A percentile compares a stretch with the other conserved stretches of the same genome.
phyloP scores from a whole-genome alignment of 345 rosid species.

The Euphorbia pulcherrima region DNA sequence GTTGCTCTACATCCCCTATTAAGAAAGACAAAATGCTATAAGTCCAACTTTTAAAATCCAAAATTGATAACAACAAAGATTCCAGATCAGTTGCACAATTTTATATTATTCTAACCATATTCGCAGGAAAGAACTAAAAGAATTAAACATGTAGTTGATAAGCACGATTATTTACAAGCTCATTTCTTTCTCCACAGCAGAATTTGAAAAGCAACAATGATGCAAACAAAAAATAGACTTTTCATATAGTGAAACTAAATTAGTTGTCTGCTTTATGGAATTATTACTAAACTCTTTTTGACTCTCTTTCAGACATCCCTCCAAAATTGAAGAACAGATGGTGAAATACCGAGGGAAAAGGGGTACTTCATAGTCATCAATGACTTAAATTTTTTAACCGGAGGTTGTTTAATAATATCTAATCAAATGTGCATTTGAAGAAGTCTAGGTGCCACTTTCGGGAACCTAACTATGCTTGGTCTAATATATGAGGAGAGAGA shows the following conservation, averaged over 20 bases:
- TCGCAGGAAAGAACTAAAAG: not conserved
- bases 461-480: not conserved
- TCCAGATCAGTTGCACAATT: not conserved
- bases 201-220: not conserved
- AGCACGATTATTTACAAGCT: not conserved
- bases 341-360: not conserved
- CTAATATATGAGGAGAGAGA: not conserved
- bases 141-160: not conserved
- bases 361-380: not conserved
- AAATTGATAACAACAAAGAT: constrained; percentile 8
- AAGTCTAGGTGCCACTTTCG: not conserved
- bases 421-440: not conserved
- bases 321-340: not conserved
- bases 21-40: constrained; percentile 22
- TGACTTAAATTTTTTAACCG: not conserved
- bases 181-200: not conserved
- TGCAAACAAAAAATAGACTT: not conserved
- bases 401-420: not conserved
- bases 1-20: constrained; percentile 63
- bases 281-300: not conserved
- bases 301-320: not conserved
- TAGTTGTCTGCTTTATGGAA: not conserved
- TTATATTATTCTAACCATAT: not conserved
- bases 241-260: not conserved
- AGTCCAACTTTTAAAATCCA: constrained; percentile 11